Base-by-base conservation (phyloP, 1,284 basidiomycete species). In the Xerocomus nothofagi region DNA sequence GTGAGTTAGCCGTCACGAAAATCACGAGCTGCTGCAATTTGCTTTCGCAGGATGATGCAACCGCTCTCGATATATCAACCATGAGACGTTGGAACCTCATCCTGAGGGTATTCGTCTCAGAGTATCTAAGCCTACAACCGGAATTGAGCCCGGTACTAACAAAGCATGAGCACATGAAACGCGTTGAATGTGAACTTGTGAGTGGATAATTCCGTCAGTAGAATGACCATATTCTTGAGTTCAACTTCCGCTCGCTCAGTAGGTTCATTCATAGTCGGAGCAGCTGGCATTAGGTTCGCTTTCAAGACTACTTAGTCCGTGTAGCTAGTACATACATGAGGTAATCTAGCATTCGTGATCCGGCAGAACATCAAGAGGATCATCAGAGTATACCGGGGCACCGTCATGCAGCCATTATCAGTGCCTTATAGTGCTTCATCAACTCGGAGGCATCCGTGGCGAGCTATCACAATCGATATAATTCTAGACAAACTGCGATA, bases 61-160 rank as follows among this genome's bases (percentile, higher is more conserved):
- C 81, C 14, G 93, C 91, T 0, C 75, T 99, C 21, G 88, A 98
- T 63, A 74, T 93, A 39, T 79, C 88, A 0, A 95, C 94, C 0
- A 82, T 98, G 77, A 80, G 86, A 39, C 79, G 89, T 26, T 98
- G 97, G 97, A 89, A 90, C 60, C 74, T 94, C 44, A 80, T 99
- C 37, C 68, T 98, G 47, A 80, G 96, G 24, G 81, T 97, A 0
- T 94, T 97, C 61, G 80, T 93, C 57, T 80, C 89, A 1, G 95
- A 98, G 71, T 99, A 99, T 67, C 78, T 99, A 11, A 81, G 86
- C 29, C 72, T 99, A 38, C 73, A 68, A 57, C 80, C 85, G 1
- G 65, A 70, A 30, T 12, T 18, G n/a, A 30, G 36, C 15, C 23
- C 41, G 4, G 18, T 38, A 21, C 47, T 40, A 23, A 49, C 37